Base-by-base conservation (phyloP, 176 grass and related monocot genomes). In the Areca catechu region DNA sequence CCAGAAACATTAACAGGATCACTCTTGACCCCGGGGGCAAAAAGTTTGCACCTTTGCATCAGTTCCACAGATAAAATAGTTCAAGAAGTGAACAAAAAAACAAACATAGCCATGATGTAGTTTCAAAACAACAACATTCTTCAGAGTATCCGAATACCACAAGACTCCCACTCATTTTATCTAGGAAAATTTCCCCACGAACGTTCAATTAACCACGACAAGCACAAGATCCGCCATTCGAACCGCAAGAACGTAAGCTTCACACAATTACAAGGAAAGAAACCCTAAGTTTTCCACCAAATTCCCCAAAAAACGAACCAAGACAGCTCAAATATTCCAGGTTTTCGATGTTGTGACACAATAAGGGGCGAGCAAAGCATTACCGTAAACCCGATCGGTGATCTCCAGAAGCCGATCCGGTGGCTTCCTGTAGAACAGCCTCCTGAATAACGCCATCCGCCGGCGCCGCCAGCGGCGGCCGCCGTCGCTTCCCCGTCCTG, bases 351-450 rank as follows among this genome's bases (percentile, higher is more conserved):
- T 48, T 15, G 37, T 54, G 3, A 58, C 50, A 43, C 22, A 48
- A 53, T 12, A 6, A n/a, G 10, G 58, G 50, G 68, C 15, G 24
- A 17, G 22, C 10, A n/a, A 18, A 16, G 1, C 16, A 47, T 60
- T 89, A 97, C 92, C 87, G 68, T 97, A 91, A 71, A 97, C 87
- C 71, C 86, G 73, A 53, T 91, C 92, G 15, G 86, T 77, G 58
- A 97, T 97, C 70, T 97, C 92, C 16, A 97, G 86, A 72, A 97
- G 92, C 61, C 83, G 86, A 86, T 97, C 92, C 5, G 87, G 92
- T 60, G 86, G 86, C 75, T 97, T 91, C 54, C 83, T 62, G 58
- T 88, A 88, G 72, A 91, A 97, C 37, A 97, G 72, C 92, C 86
- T 97, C 77, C 92, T 85, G 71, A 97, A 97, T 61, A 97, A 72